Conservation (phyloP, 768 basidiomycete genomes). For the Termitomyces sp. region DNA sequence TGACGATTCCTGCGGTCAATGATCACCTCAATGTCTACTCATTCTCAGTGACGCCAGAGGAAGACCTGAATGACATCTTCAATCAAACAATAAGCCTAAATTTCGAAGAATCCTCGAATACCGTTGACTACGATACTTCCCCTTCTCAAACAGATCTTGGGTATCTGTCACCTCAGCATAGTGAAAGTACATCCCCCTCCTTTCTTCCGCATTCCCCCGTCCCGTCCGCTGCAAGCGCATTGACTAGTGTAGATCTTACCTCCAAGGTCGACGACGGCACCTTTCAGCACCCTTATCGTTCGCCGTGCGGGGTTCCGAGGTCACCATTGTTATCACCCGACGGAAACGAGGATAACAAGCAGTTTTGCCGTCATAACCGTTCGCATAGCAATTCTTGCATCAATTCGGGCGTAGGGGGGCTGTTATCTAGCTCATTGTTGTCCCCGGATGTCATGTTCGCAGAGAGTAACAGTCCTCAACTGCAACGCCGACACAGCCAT, state of each 20-base stretch:
- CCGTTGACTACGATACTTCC: not conserved
- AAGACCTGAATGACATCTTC: not conserved
- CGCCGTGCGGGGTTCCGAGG: too few species aligned
- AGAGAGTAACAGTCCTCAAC: not conserved
- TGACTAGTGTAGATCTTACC: not conserved
- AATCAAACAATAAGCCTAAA: not conserved
- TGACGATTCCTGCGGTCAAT: not conserved
- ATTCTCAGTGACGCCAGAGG: not conserved
- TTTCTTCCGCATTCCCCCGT: not conserved
- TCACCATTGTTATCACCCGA: not conserved
- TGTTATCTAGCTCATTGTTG: not conserved
- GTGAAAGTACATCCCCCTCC: not conserved
- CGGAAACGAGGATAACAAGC: not conserved
- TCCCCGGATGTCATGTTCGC: not conserved
- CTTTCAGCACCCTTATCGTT: not conserved
- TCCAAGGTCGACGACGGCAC: not conserved
- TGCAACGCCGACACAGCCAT: constrained; percentile 13
- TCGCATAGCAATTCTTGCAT: not conserved
- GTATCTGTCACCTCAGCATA: not conserved
- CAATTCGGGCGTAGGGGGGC: not conserved
- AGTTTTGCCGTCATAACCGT: constrained; percentile 8
- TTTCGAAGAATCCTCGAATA: not conserved
- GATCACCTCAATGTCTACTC: not conserved
- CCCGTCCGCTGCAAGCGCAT: not conserved
- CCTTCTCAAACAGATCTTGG: not conserved